Percentiles rank a stretch among this genome's conserved stretches.
Evolutionary conservation across 1,139 yeast genomes (phyloP).

Genomic region (Taphrina flavorubra): DNA sequence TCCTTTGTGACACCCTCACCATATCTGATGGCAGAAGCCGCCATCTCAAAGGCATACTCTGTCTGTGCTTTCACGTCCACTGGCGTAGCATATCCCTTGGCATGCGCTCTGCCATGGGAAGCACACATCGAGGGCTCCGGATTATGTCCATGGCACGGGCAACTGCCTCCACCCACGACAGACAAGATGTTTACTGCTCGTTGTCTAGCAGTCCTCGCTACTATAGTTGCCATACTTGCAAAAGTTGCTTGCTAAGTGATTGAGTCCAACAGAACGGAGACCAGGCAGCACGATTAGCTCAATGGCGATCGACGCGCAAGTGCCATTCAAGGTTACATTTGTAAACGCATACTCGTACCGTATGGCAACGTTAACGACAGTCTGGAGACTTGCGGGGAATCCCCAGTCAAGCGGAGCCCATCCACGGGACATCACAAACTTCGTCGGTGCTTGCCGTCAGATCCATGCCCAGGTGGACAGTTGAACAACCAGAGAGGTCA

Average conservation of each 20-base stretch:
- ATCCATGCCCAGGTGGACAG: neutral
- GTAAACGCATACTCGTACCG: too few species aligned
- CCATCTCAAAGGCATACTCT: slow-evolving; percentile 54
- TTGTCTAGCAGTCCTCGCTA: slow-evolving; percentile 34
- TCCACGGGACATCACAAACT: neutral
- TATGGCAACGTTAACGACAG: too few species aligned
- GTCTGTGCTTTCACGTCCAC: slow-evolving; percentile 37
- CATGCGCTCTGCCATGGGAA: slow-evolving; percentile 37
- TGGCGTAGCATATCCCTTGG: slow-evolving; percentile 38
- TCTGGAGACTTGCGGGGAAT: slow-evolving; percentile 7
- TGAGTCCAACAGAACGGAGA: neutral
- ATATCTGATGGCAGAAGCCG: slow-evolving; percentile 54
- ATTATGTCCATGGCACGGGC: slow-evolving; percentile 37
- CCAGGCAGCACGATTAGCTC: too few species aligned
- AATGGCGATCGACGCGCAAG: too few species aligned
- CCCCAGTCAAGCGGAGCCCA: slow-evolving; percentile 22
- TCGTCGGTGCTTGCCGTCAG: slow-evolving; percentile 3
- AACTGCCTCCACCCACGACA: slow-evolving; percentile 36
- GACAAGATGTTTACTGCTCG: slow-evolving; percentile 37
- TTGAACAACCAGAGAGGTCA: too few species aligned
- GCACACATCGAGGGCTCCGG: slow-evolving; percentile 39
- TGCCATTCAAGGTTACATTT: too few species aligned
- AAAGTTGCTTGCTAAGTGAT: neutral
- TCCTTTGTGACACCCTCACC: slow-evolving; percentile 55
- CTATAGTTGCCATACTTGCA: slow-evolving; percentile 35